Conservation (phyloP, 768 basidiomycete species). For the Boletus rubescentipes region DNA sequence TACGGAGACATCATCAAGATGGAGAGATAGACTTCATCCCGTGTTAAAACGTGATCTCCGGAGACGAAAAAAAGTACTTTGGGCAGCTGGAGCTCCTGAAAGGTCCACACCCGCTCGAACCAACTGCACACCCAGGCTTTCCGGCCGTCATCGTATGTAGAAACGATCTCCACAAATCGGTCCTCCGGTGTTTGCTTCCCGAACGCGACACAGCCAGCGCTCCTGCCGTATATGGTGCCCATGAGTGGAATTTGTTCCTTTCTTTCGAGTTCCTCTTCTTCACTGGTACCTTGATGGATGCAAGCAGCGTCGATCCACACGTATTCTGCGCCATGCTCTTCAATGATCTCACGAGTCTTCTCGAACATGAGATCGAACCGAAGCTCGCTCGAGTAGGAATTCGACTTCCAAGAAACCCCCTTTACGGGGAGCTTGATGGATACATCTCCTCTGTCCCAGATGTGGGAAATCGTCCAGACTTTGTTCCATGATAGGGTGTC, state of each 20-base stretch:
- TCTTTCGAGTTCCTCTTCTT: background rate
- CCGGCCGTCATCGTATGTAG: background rate
- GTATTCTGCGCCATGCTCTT: background rate
- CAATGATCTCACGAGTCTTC: background rate
- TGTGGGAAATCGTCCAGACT: slow-evolving; percentile 1
- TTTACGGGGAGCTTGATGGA: background rate
- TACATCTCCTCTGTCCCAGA: background rate
- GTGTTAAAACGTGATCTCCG: slow-evolving; percentile 1
- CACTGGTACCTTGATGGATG: background rate
- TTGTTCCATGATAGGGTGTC: background rate
- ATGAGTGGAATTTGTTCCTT: slow-evolving; percentile 1
- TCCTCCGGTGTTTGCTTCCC: background rate
- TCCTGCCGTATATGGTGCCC: background rate
- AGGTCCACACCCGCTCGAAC: slow-evolving; percentile 12
- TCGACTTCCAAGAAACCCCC: background rate
- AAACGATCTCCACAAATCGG: background rate
- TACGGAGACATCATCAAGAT: slow-evolving; percentile 6
- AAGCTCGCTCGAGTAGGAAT: background rate
- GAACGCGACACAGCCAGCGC: slow-evolving; percentile 6
- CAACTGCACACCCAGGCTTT: slow-evolving; percentile 5
- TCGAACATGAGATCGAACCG: slow-evolving; percentile 1
- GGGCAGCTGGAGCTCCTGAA: slow-evolving; percentile 5
- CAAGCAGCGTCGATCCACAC: slow-evolving; percentile 6
- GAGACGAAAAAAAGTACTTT: slow-evolving; percentile 4
- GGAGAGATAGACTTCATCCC: slow-evolving; percentile 1